Evolutionary conservation across 305 asterid species (phyloP).

Genomic region (Fraxinus ornus): DNA sequence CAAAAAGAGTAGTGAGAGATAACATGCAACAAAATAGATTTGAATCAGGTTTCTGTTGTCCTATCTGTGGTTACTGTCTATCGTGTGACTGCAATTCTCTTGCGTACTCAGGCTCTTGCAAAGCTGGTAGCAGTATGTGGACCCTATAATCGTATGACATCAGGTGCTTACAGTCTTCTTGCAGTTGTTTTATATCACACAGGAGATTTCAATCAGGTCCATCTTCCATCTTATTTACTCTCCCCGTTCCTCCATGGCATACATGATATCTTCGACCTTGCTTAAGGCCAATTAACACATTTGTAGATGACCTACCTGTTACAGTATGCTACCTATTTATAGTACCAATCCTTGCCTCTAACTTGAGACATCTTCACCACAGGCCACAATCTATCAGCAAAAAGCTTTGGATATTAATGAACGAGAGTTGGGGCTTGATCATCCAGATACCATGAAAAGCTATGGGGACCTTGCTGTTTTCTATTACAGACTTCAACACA

Average conservation of each 20-base stretch:
- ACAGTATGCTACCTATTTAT: slow-evolving; percentile 13
- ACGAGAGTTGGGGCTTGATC: slow-evolving; percentile 95
- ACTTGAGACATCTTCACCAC: slow-evolving; percentile 26
- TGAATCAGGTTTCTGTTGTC: slow-evolving; percentile 3
- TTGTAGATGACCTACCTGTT: slow-evolving; percentile 19
- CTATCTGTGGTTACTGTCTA: slow-evolving; percentile 6
- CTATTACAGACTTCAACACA: slow-evolving; percentile 97
- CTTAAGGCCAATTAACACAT: slow-evolving; percentile 14
- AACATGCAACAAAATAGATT: slow-evolving; percentile 15
- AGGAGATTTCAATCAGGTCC: slow-evolving; percentile 98
- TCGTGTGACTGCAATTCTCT: slow-evolving; percentile 27
- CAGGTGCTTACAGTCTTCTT: slow-evolving; percentile 99
- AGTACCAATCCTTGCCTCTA: slow-evolving; percentile 20
- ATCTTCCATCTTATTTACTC: slow-evolving; percentile 20
- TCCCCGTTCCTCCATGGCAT: slow-evolving; percentile 19
- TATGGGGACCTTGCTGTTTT: slow-evolving; percentile 99
- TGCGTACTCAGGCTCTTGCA: slow-evolving; percentile 75
- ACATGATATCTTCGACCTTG: slow-evolving; percentile 4
- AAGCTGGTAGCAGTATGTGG: slow-evolving; percentile 98
- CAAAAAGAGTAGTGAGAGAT: background rate
- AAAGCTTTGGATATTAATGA: slow-evolving; percentile 98
- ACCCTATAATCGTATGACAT: slow-evolving; percentile 97
- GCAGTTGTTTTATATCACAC: slow-evolving; percentile 99
- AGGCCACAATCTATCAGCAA: slow-evolving; percentile 99
- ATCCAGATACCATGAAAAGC: slow-evolving; percentile 98